Conservation (phyloP, 192 early-diverging fungal genomes). For the Linnemannia schmuckeri region DNA sequence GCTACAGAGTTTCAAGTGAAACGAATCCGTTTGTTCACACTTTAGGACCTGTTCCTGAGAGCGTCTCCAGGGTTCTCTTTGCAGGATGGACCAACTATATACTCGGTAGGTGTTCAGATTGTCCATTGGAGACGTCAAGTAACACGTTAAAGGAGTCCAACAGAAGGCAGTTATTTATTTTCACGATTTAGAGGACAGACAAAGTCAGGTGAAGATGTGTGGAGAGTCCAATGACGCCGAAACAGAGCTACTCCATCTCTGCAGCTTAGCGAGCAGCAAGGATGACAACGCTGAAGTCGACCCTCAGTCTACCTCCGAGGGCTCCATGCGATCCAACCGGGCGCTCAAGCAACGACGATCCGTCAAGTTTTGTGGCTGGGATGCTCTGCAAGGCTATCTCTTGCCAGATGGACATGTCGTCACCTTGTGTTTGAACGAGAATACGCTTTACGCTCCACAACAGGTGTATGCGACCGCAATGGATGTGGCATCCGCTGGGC, state of each 20-base stretch:
- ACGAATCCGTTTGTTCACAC: neutral
- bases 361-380: conserved; percentile 19
- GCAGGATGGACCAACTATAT: conserved; percentile 31
- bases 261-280: neutral
- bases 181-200: neutral
- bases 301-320: neutral
- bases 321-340: neutral
- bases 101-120: neutral
- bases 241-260: neutral
- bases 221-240: neutral
- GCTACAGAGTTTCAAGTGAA: neutral
- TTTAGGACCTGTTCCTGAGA: neutral
- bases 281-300: neutral
- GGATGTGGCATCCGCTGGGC: conserved; percentile 35
- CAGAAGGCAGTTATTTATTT: neutral
- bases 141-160: neutral
- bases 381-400: conserved; percentile 27
- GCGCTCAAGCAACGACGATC: too few species aligned
- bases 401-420: conserved; percentile 14
- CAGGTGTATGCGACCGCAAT: neutral
- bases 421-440: neutral
- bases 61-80: conserved; percentile 1
- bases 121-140: neutral
- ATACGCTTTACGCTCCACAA: neutral
- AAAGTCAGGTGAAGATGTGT: neutral